These are phyloP conservation scores for Naematelia aurantialba DNA, from an alignment of 768 basidiomycete species.

Conservation along the genomic window DNA sequence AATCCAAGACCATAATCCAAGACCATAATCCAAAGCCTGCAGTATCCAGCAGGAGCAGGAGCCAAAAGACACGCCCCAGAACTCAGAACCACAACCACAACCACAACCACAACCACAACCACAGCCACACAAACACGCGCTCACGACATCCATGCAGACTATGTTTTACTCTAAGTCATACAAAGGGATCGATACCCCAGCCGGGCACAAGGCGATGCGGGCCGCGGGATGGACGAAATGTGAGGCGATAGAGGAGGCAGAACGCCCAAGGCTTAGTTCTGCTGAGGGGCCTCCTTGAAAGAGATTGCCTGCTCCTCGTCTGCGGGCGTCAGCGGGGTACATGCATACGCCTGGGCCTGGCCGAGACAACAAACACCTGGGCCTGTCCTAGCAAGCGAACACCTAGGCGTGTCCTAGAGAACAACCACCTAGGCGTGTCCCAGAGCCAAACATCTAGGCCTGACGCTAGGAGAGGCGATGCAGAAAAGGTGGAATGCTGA, in stretches of 20 bases:
- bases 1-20: no score
- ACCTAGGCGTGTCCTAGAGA: no score
- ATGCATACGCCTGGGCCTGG: no score
- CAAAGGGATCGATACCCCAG: not conserved
- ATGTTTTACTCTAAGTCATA: not conserved
- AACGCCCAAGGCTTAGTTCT: constrained; percentile 37
- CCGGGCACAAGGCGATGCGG: not conserved
- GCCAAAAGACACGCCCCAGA: not conserved
- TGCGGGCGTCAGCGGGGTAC: constrained; percentile 21
- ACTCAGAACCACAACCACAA: no score
- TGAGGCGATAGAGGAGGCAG: not conserved
- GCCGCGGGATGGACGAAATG: not conserved
- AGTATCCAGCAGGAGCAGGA: no score
- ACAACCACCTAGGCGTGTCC: no score
- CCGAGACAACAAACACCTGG: no score
- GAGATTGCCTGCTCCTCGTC: constrained; percentile 84
- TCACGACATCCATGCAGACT: not conserved
- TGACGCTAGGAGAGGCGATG: no score
- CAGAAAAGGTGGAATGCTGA: not conserved
- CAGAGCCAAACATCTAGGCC: no score
- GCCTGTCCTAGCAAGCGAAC: no score
- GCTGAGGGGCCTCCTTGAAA: constrained; percentile 82
- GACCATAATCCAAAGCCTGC: no score
- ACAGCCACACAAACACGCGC: not conserved
- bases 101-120: no score